Percentiles rank a stretch among this genome's conserved stretches.
Conservation (phyloP, 2,329 filamentous ascomycete genomes). For the Scorias spongiosa region DNA sequence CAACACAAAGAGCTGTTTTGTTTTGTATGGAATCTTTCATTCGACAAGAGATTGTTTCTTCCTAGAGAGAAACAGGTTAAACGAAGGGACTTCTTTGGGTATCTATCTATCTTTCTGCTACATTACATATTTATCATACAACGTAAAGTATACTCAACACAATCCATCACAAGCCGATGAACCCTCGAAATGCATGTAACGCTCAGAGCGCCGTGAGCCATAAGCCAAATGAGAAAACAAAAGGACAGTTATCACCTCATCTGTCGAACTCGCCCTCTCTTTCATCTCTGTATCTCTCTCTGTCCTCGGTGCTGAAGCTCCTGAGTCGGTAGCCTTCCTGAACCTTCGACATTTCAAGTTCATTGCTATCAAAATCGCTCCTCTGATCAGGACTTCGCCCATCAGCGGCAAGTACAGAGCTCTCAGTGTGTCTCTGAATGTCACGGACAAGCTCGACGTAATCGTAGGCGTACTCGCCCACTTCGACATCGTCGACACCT, state of each 20-base stretch:
- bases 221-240: too few relatives aligned
- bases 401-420: not conserved
- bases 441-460: conserved; percentile 74
- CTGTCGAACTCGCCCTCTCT: not conserved
- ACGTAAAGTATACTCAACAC: too few relatives aligned
- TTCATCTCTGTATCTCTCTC: not conserved
- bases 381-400: not conserved
- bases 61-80: too few relatives aligned
- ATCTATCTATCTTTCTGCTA: too few relatives aligned
- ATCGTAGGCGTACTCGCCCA: conserved; percentile 91
- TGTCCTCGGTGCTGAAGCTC: not conserved
- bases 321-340: not conserved
- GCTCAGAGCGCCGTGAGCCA: too few relatives aligned
- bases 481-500: conserved; percentile 78
- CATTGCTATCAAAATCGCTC: not conserved
- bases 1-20: too few relatives aligned
- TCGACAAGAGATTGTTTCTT: too few relatives aligned
- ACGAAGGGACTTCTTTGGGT: too few relatives aligned
- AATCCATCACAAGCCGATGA: too few relatives aligned
- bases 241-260: not conserved
- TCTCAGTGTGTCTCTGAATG: conserved; percentile 23
- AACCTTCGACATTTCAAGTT: not conserved
- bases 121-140: too few relatives aligned
- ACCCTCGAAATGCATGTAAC: too few relatives aligned
- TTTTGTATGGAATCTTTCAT: too few relatives aligned